Evolutionary conservation across 805 yeast species (phyloP).

Genomic region (Ogataea methanolica): DNA sequence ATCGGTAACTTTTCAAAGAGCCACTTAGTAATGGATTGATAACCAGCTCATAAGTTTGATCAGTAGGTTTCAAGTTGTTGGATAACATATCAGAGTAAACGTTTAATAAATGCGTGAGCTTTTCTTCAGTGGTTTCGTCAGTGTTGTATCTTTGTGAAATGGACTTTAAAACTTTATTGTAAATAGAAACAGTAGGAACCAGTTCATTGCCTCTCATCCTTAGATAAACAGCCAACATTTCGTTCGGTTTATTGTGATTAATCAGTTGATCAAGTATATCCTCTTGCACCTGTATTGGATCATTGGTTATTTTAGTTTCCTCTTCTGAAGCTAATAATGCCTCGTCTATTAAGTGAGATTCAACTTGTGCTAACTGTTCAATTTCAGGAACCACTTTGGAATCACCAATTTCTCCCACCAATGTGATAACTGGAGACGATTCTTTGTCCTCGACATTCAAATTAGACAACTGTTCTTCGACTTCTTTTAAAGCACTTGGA

Average conservation of each 20-base stretch:
- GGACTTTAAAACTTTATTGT: slow-evolving; percentile 52
- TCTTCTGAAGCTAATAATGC: background rate
- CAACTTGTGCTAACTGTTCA: too few relatives aligned
- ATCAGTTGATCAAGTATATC: slow-evolving; percentile 22
- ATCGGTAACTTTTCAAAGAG: slow-evolving; percentile 36
- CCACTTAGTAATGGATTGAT: slow-evolving; percentile 49
- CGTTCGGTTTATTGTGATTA: slow-evolving; percentile 24
- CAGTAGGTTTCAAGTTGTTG: slow-evolving; percentile 50
- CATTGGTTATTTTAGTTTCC: background rate
- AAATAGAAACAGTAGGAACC: slow-evolving; percentile 48
- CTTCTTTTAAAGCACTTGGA: slow-evolving; percentile 8
- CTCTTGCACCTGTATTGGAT: slow-evolving; percentile 15
- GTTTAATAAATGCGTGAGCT: slow-evolving; percentile 56
- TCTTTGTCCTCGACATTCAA: slow-evolving; percentile 5
- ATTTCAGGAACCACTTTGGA: too few relatives aligned
- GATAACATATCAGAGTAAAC: slow-evolving; percentile 64
- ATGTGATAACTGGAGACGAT: background rate
- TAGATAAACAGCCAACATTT: slow-evolving; percentile 29
- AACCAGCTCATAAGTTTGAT: slow-evolving; percentile 48
- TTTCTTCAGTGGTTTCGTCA: slow-evolving; percentile 51
- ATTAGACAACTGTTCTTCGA: slow-evolving; percentile 14
- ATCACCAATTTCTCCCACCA: background rate
- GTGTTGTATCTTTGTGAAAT: slow-evolving; percentile 46
- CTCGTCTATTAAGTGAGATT: too few relatives aligned
- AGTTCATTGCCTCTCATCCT: slow-evolving; percentile 30